Percentiles rank a stretch among this genome's conserved stretches.
These are phyloP conservation scores for Linnemannia zychae DNA, from an alignment of 192 early-diverging fungal species.

Conservation along the genomic window DNA sequence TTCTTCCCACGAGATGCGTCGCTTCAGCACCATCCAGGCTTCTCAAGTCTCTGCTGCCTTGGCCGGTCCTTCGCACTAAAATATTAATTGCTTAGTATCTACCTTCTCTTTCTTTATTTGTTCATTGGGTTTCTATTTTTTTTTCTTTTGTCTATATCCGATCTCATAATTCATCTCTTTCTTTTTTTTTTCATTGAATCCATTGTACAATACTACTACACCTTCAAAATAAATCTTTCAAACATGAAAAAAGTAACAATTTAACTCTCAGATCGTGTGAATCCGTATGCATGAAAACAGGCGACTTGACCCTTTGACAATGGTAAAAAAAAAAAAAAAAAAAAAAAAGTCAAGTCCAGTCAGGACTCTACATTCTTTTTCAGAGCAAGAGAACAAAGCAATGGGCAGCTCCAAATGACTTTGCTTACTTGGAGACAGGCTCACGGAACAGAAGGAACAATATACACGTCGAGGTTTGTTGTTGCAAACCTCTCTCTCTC, in stretches of 20 bases:
- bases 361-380: too few species aligned
- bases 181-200: background rate
- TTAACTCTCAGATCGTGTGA: background rate
- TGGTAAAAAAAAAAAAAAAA: too few species aligned
- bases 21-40: slow-evolving; percentile 81
- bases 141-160: background rate
- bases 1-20: slow-evolving; percentile 76
- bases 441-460: too few species aligned
- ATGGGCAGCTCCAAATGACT: too few species aligned
- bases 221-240: background rate
- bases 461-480: too few species aligned
- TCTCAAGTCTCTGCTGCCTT: slow-evolving; percentile 67
- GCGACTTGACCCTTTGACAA: too few species aligned
- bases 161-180: slow-evolving; percentile 8
- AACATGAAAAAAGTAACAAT: background rate
- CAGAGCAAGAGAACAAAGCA: too few species aligned
- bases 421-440: too few species aligned
- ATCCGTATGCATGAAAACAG: background rate
- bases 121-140: background rate
- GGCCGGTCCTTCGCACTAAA: slow-evolving; percentile 44
- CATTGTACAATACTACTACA: slow-evolving; percentile 3
- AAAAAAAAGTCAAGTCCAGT: too few species aligned
- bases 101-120: slow-evolving; percentile 3
- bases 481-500: too few species aligned
- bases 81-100: background rate